Evolutionary conservation across 2,329 filamentous ascomycete genomes (phyloP).

Genomic region (Alternaria dauci): DNA sequence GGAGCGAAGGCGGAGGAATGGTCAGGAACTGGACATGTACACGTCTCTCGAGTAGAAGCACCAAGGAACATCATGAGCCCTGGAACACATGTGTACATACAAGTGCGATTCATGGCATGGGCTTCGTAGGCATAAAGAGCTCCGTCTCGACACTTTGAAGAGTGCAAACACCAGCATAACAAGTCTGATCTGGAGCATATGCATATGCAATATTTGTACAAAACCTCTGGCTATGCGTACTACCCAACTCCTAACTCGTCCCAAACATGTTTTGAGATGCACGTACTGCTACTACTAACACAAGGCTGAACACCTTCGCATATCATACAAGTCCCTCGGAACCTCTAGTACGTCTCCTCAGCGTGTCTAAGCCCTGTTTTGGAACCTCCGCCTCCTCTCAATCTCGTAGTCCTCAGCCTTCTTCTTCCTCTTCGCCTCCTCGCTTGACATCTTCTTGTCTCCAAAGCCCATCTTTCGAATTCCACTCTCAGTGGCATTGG

Average conservation of each 20-base stretch:
- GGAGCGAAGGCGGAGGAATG: constrained; percentile 61
- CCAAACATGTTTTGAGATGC: constrained; percentile 1
- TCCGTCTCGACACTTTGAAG: background rate
- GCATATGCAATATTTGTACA: constrained; percentile 28
- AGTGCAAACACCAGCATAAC: background rate
- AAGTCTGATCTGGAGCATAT: constrained; percentile 16
- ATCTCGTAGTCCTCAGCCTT: constrained; percentile 40
- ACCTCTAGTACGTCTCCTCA: background rate
- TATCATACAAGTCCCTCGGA: constrained; percentile 34
- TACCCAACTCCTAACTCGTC: background rate
- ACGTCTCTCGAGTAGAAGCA: constrained; percentile 69
- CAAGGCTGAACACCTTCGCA: constrained; percentile 13
- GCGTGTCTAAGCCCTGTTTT: constrained; percentile 34
- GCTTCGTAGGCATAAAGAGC: background rate
- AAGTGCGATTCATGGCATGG: background rate
- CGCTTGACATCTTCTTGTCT: constrained; percentile 24
- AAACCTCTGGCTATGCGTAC: constrained; percentile 9
- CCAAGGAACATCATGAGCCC: background rate
- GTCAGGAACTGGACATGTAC: constrained; percentile 69
- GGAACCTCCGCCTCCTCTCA: constrained; percentile 39
- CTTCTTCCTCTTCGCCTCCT: constrained; percentile 39
- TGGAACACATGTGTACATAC: constrained; percentile 1
- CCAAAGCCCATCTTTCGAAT: constrained; percentile 28
- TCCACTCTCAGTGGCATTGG: constrained; percentile 18
- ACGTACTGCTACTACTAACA: constrained; percentile 17